Evolutionary conservation across 2,329 filamentous ascomycete species (phyloP).

Genomic region (Fusarium falciforme): DNA sequence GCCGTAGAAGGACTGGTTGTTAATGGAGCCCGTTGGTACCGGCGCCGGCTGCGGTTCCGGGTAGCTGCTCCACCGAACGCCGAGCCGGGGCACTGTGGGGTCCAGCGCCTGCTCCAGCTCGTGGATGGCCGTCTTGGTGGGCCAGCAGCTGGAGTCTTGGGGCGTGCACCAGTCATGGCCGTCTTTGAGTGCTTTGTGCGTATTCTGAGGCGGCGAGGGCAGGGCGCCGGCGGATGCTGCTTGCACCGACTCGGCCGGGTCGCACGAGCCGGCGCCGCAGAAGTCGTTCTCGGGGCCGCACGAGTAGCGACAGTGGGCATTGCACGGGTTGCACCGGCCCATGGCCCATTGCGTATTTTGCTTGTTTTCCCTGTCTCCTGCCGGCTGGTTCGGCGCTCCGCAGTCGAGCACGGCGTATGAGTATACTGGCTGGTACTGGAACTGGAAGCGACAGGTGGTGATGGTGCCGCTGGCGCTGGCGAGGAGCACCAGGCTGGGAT

Average conservation of each 20-base stretch:
- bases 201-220: neutral
- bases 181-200: neutral
- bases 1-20: neutral
- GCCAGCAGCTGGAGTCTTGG: neutral
- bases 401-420: conserved; percentile 15
- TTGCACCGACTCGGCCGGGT: neutral
- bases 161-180: neutral
- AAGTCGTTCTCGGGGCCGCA: conserved; percentile 13
- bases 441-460: conserved; percentile 17
- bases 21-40: neutral
- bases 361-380: neutral
- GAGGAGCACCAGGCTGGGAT: conserved; percentile 7
- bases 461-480: conserved; percentile 10
- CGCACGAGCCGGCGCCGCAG: neutral
- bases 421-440: conserved; percentile 17
- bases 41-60: conserved; percentile 16
- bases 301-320: conserved; percentile 6
- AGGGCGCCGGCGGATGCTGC: neutral
- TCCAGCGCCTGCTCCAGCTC: neutral
- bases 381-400: neutral
- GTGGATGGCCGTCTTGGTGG: neutral
- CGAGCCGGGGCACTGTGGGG: conserved; percentile 4
- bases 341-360: conserved; percentile 11
- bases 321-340: conserved; percentile 13
- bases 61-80: conserved; percentile 15